Evolutionary conservation across 768 basidiomycete genomes (phyloP), one percentile per base, ranked within the genome.

Genomic region (Russula sp.): DNA sequence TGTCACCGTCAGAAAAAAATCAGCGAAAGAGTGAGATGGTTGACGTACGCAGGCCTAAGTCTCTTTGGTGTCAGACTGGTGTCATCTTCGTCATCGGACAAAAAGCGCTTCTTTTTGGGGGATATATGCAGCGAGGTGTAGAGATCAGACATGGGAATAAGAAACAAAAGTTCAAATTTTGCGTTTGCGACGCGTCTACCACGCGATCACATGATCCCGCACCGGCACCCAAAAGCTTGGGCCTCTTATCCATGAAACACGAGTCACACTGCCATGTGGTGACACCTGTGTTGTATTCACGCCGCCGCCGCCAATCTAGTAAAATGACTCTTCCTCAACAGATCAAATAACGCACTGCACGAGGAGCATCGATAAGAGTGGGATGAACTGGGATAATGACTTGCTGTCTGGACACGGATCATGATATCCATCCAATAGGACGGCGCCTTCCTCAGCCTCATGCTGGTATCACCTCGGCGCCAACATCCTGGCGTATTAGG

Each of bases 81-180:
- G 46, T 84, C 83, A 69, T 85, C 84, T 65, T 82, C 78, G 54
- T 78, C 77, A 62, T 78, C 78, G 26, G 80, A 73, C 40, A 79
- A 77, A 59, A 76, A 75, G 61, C 90, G 84, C 74, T 87, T 89
- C 78, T 90, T 91, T 70, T 73, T 81, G 0, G 87, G 88, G 40
- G 89, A 89, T 55, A 90, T 76, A 51, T 80, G 77, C 26, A 91
- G 80, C 18, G 82, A 74, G 48, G 84, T 75, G 72, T 88, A 88
- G 16, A 88, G 74, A 70, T 84, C 82, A 20, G 85, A 82, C 87
- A 88, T 82, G 20, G 11, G 30, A 22, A 36, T 24, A 38, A 51
- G 59, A 24, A 9, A 34, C 24, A 38, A 52, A 14, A 7, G 26
- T 26, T 28, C 49, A 16, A 28, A 46, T 18, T 58, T 30, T 5